These are phyloP conservation scores for Debaryomyces singareniensis DNA, from an alignment of 1,139 yeast genomes.

Conservation along the genomic window DNA sequence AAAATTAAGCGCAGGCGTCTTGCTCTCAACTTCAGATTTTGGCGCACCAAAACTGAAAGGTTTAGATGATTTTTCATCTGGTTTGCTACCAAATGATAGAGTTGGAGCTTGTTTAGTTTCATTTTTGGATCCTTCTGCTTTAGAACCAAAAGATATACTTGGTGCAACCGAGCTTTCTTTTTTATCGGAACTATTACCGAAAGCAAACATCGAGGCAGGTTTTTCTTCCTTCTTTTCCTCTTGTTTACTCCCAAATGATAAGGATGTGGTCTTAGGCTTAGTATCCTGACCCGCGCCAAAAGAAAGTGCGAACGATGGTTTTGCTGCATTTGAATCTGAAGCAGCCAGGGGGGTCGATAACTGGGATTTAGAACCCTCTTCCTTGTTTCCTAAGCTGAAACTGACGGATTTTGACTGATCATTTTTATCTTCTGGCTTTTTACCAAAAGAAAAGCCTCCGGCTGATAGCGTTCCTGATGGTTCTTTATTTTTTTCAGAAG, in stretches of 20 bases:
- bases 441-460: constrained; percentile 9
- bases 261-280: constrained; percentile 1
- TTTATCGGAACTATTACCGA: constrained; percentile 5
- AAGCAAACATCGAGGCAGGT: constrained; percentile 10
- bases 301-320: not conserved
- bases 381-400: constrained; percentile 10
- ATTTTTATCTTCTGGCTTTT: constrained; percentile 12
- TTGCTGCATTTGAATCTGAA: not conserved
- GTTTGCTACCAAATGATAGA: constrained; percentile 20
- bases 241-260: constrained; percentile 13
- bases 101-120: constrained; percentile 9
- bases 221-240: constrained; percentile 12
- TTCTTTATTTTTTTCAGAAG: constrained; percentile 6
- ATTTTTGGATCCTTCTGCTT: constrained; percentile 16
- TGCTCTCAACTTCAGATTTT: constrained; percentile 9
- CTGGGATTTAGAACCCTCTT: no score
- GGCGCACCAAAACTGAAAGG: constrained; percentile 2
- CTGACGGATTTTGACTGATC: no score
- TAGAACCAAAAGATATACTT: constrained; percentile 14
- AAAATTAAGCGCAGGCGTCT: constrained; percentile 3
- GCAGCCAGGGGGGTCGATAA: no score
- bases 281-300: constrained; percentile 20
- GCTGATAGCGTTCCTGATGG: no score
- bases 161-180: constrained; percentile 7
- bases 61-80: constrained; percentile 14